A percentile compares a stretch with the other conserved stretches of the same genome.
Conservation (phyloP, 257 asterid species). For the Scutellaria barbata region DNA sequence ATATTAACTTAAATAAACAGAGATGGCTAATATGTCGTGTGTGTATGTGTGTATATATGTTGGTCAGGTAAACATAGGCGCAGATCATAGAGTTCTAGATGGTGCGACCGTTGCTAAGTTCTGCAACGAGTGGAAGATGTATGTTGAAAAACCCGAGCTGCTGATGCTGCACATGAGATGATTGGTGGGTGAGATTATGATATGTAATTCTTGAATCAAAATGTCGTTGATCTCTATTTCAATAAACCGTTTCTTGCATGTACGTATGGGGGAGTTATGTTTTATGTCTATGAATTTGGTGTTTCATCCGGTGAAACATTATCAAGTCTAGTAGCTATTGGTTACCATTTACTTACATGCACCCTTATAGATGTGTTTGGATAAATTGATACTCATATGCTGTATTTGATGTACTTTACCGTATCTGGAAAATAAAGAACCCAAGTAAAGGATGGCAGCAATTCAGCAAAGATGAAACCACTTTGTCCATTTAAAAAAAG, state of each 20-base stretch:
- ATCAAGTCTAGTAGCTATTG: too few species aligned
- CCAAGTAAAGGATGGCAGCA: too few species aligned
- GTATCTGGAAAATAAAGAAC: too few species aligned
- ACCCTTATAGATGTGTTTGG: too few species aligned
- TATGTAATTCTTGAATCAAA: not conserved
- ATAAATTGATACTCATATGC: too few species aligned
- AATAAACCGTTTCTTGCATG: constrained; percentile 5
- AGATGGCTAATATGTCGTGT: constrained; percentile 16
- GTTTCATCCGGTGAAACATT: too few species aligned
- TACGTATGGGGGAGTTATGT: not conserved
- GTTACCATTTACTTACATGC: too few species aligned
- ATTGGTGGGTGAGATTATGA: not conserved
- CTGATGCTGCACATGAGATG: constrained; percentile 77
- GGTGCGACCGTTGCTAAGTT: constrained; percentile 93
- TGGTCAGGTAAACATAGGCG: constrained; percentile 77
- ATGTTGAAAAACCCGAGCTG: constrained; percentile 85
- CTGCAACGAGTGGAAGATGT: constrained; percentile 91
- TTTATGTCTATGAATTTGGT: too few species aligned
- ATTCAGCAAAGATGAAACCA: too few species aligned
- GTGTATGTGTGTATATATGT: not conserved
- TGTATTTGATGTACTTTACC: too few species aligned
- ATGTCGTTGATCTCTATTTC: not conserved
- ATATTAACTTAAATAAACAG: not conserved
- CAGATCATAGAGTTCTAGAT: constrained; percentile 93
- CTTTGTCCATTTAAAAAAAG: too few species aligned